Percentiles rank a stretch among this genome's conserved stretches.
Conservation (phyloP, 140 eudicot genomes). For the Oenanthe javanica region DNA sequence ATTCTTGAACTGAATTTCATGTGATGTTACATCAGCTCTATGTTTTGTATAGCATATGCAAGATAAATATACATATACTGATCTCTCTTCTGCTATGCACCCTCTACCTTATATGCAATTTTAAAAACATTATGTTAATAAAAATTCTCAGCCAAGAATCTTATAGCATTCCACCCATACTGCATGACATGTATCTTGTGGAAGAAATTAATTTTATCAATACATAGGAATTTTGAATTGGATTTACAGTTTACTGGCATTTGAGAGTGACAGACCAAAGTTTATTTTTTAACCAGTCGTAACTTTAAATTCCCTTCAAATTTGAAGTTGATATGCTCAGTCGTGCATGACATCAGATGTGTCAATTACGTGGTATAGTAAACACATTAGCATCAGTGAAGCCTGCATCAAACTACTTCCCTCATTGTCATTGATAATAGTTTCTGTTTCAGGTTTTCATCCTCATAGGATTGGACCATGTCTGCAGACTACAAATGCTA, state of each 20-base stretch:
- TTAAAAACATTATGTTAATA: too few relatives aligned
- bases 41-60: too few relatives aligned
- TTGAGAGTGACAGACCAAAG: neutral
- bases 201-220: neutral
- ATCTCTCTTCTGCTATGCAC: neutral
- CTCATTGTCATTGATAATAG: neutral
- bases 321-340: neutral
- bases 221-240: neutral
- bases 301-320: neutral
- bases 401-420: neutral
- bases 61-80: too few relatives aligned
- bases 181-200: neutral
- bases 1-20: neutral
- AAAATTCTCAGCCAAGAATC: neutral
- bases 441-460: slow-evolving; percentile 32
- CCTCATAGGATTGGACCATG: slow-evolving; percentile 23
- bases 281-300: neutral
- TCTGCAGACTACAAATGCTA: slow-evolving; percentile 14
- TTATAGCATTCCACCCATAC: neutral
- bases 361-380: neutral
- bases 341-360: neutral
- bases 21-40: too few relatives aligned
- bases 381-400: neutral
- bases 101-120: neutral
- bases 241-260: neutral